Conservation (phyloP, 441 rosid genomes). For the Erodium trifolium region DNA sequence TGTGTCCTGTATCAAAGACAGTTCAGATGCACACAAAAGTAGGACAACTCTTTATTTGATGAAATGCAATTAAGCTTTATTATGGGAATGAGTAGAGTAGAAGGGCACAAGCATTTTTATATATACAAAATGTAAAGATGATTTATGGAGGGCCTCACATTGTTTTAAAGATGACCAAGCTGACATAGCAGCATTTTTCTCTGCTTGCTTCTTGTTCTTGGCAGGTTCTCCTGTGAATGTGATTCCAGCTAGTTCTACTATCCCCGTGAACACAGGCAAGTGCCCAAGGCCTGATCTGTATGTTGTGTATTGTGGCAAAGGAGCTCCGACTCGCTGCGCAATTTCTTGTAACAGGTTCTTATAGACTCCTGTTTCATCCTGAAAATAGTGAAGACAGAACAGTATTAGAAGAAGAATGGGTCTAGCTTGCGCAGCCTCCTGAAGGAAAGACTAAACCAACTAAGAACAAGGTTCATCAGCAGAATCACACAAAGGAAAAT, state of each 20-base stretch:
- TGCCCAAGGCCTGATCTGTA: constrained; percentile 92
- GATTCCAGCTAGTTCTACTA: constrained; percentile 80
- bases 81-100: neutral
- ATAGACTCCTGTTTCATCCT: constrained; percentile 99
- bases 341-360: constrained; percentile 93
- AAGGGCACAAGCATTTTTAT: neutral
- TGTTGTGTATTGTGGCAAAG: constrained; percentile 77
- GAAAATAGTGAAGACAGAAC: constrained; percentile 16
- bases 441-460: too few relatives aligned
- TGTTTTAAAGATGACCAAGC: constrained; percentile 94
- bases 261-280: constrained; percentile 88
- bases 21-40: neutral
- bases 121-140: neutral
- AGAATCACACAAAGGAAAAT: too few relatives aligned
- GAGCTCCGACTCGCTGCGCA: constrained; percentile 91
- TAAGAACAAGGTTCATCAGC: too few relatives aligned
- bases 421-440: too few relatives aligned
- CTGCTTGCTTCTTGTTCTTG: constrained; percentile 93
- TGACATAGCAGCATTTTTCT: constrained; percentile 97
- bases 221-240: constrained; percentile 84
- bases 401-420: too few relatives aligned
- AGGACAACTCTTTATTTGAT: neutral
- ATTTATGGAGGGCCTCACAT: constrained; percentile 37
- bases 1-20: neutral
- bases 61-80: neutral